Base-by-base conservation (phyloP, 768 basidiomycete species). In the Leucocoprinus leucothites region DNA sequence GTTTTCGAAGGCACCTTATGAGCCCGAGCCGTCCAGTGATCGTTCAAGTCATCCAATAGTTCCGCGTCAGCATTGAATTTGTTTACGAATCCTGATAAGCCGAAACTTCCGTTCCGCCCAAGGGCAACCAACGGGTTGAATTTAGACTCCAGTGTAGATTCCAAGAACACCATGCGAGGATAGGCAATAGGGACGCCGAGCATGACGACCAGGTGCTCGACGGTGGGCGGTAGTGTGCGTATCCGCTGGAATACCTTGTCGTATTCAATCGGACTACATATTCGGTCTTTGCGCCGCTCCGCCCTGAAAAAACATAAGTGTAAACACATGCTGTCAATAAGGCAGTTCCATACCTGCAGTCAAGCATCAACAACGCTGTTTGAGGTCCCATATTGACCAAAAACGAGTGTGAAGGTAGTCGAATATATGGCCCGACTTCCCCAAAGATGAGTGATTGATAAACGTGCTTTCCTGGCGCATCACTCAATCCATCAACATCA, bases 11-110 rank as follows among this genome's bases (percentile, higher is more conserved):
- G 14, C 48, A 87, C 90, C 76, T 92, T 92, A 66, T 93, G 91
- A 3, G 67, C 65, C 53, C 84, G 84, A 26, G 91, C 82, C 3
- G 93, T 95, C 94, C 94, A 95, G 63, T 95, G 93, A 65, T 96
- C 93, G 60, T 94, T 94, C 69, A 95, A 74, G 71, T 99, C 96
- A 69, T 98, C 96, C 53, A 98, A 78, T 25, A 99, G 72, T 70
- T 98, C 97, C 0, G 94, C 90, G 42, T 91, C 90, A n/a, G 82
- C 82, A 68, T 94, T 94, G 69, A 94, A 94, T 66, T 91, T 89
- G 66, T 95, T 93, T 28, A 91, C 85, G 62, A 95, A 89, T 11
- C 91, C 87, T 26, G 81, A 80, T 41, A 93, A 66, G 18, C 88
- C 88, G 48, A 89, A 58, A 0, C 81, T 74, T 8, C 89, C 89